Base-by-base conservation (phyloP, 2,329 filamentous ascomycete genomes). In the Pestalotiopsis sp. region DNA sequence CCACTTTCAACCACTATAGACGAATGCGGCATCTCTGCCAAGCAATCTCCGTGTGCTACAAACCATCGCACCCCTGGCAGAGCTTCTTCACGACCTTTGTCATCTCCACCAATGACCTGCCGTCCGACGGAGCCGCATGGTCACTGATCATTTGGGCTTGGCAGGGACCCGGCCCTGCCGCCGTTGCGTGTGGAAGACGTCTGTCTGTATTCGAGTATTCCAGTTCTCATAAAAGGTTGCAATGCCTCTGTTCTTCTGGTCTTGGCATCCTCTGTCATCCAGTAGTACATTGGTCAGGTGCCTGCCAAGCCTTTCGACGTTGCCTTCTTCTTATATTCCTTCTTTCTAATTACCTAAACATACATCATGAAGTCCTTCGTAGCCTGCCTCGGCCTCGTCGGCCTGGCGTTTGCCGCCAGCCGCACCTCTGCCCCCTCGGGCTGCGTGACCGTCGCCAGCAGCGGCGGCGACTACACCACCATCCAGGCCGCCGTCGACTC, bases 401-500 rank as follows among this genome's bases (percentile, higher is more conserved):
- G 64, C 45, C 45, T 57, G 41, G 73, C 68, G 68, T 67, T 79
- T 4, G 80, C 79, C 27, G 76, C 73, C 2, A 74, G 75, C 65
- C 77, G 79, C n/a, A 81, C 78, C 7, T 76, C 77, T 4, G 76
- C 80, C 0, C 87, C 86, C 2, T 73, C 79, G 5, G 86, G 86
- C 57, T 86, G 86, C 61, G 78, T 88, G 12, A 80, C 82, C 1
- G 87, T 88, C 1, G 75, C 76, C 23, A 75, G 75, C 70, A 77
- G 75, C 38, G 72, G 85, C 76, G 67, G 79, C 59, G 75, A 74
- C 58, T 80, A 77, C 68, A 74, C 70, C 67, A 77, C 74, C 56
- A 79, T 91, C 62, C 86, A 89, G 75, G 78, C 82, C 23, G 90
- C 90, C 14, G 85, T 92, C 63, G 75, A 88, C 72, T 85, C 88